phyloP scores from a whole-genome alignment of 352 stramenopile species.

The Phytophthora fragariae region DNA sequence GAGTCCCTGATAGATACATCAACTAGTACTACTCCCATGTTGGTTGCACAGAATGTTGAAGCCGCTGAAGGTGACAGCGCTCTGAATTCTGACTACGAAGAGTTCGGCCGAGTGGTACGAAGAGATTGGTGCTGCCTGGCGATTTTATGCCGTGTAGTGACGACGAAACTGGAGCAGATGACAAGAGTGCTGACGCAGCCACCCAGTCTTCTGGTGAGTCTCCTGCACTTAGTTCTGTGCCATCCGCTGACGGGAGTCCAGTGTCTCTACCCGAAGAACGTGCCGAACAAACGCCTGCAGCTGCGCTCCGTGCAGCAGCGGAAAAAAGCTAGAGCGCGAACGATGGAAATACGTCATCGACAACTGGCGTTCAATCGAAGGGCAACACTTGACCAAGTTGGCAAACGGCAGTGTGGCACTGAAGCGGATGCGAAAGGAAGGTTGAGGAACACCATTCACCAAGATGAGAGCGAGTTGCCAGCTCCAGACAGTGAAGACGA shows the following conservation, averaged over 20 bases:
- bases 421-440: background rate
- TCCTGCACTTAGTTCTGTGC: background rate
- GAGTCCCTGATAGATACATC: background rate
- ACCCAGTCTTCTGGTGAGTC: background rate
- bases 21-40: background rate
- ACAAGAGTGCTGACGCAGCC: background rate
- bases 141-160: background rate
- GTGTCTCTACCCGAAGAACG: background rate
- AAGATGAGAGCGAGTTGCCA: background rate
- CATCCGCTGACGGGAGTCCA: background rate
- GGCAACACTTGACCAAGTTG: background rate
- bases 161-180: background rate
- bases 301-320: background rate
- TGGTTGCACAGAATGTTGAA: background rate
- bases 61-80: background rate
- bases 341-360: background rate
- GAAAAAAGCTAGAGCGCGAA: background rate
- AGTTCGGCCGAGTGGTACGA: background rate
- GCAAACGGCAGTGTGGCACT: background rate
- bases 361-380: background rate
- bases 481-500: too few relatives aligned
- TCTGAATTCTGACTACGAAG: background rate
- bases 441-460: background rate
- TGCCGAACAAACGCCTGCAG: background rate
- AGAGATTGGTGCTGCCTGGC: background rate